These are phyloP conservation scores for Umbelopsis sp. DNA, from an alignment of 371 early-diverging fungal genomes.

Conservation along the genomic window DNA sequence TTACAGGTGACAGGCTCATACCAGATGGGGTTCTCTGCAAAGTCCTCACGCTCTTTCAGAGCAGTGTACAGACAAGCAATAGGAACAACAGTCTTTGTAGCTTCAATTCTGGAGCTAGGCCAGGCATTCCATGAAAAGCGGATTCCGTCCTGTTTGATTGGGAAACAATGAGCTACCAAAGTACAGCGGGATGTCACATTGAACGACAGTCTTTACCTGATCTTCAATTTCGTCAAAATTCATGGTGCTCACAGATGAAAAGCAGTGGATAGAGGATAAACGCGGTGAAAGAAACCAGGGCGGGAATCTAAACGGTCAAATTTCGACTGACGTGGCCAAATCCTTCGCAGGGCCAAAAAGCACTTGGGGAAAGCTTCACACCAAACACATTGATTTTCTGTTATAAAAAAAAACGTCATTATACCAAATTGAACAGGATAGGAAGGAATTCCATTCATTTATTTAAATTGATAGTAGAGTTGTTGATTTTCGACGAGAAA, in stretches of 20 bases:
- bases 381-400: background rate
- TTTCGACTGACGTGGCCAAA: slow-evolving; percentile 7
- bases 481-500: no score
- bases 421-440: no score
- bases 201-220: slow-evolving; percentile 41
- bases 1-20: slow-evolving; percentile 99
- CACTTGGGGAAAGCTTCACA: background rate
- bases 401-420: no score
- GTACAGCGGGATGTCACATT: no score
- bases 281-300: slow-evolving; percentile 17
- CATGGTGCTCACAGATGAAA: slow-evolving; percentile 50
- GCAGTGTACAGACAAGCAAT: slow-evolving; percentile 97
- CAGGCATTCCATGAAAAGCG: slow-evolving; percentile 99
- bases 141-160: slow-evolving; percentile 73
- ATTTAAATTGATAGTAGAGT: no score
- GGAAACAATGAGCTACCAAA: background rate
- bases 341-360: background rate
- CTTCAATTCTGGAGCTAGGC: slow-evolving; percentile 93
- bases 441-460: no score
- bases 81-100: slow-evolving; percentile 95
- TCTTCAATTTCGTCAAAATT: slow-evolving; percentile 90
- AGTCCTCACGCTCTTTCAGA: slow-evolving; percentile 91
- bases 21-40: slow-evolving; percentile 72
- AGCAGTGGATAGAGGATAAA: slow-evolving; percentile 13
- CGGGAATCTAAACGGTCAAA: background rate